Percentiles rank a stretch among this genome's conserved stretches.
These are phyloP conservation scores for Epithemia pelagica DNA, from an alignment of 108 stramenopile genomes.

Conservation along the genomic window DNA sequence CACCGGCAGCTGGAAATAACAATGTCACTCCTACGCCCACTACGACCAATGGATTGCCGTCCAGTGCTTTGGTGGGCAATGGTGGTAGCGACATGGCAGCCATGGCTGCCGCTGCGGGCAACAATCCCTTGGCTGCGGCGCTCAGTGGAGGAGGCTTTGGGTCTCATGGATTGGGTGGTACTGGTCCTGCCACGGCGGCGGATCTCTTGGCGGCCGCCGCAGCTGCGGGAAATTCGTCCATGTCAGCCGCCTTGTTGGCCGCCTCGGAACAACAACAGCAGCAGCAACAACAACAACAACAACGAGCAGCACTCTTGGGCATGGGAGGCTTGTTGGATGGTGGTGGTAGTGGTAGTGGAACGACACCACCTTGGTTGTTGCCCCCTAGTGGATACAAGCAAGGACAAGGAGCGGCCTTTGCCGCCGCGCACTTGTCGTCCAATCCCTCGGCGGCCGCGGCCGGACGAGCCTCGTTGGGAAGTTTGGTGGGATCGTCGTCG, in stretches of 20 bases:
- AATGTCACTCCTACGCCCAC: neutral
- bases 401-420: conserved; percentile 34
- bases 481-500: conserved; percentile 5
- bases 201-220: neutral
- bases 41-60: neutral
- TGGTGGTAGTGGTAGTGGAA: neutral
- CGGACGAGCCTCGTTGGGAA: conserved; percentile 57
- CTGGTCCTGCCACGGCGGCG: neutral
- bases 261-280: conserved; percentile 1
- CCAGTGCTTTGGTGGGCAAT: neutral
- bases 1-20: conserved; percentile 6
- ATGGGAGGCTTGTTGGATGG: neutral
- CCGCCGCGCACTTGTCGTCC: conserved; percentile 30
- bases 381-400: conserved; percentile 53
- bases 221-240: neutral
- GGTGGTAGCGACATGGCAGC: neutral
- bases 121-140: neutral
- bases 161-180: neutral
- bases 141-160: neutral
- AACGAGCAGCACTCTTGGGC: neutral
- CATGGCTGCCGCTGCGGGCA: conserved; percentile 4
- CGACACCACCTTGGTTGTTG: conserved; percentile 49
- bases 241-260: neutral
- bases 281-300: conserved; percentile 1
- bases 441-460: conserved; percentile 54